Evolutionary conservation across 768 basidiomycete genomes (phyloP), one percentile per base, ranked within the genome.

Genomic region (Tylopilus rubrobrunneus): DNA sequence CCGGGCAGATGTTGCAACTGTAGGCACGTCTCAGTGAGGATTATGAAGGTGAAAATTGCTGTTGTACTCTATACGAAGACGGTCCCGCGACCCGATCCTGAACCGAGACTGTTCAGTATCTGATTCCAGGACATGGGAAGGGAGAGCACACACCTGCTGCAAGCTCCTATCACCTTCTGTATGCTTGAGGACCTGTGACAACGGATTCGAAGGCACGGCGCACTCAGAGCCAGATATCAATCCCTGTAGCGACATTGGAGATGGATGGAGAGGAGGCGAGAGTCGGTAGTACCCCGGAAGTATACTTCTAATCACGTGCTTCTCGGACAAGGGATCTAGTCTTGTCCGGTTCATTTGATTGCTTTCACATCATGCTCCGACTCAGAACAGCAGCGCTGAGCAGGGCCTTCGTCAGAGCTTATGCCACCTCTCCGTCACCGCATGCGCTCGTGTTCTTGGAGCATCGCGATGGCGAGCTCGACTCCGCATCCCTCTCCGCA

Each of bases 221-320:
- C 94, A 97, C 73, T 98, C 96, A 42, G 92, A 81, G 53, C 92
- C 94, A 54, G 91, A 92, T 56, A 93, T 81, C 39, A 93, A 75
- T 52, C 85, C 78, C 74, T 88, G 86, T 51, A 91, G 76, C 23
- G 88, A 87, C 87, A 89, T 89, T 56, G 29, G 41, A 6, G 3
- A 34, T 14, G 23, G 14, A 36, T 5, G 41, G 10, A 8, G 31
- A 45, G 12, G 28, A 40, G n/a, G 39, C 33, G 10, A 33, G 19
- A 19, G 19, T 19, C 5, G 5, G 25, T 25, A 25, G 25, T 25
- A 25, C 25, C 4, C 25, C n/a, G n/a, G n/a, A 23, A 17, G 36
- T 15, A n/a, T n/a, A 17, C 15, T 7, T 11, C 33, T 12, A 34
- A 56, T 65, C 63, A 65, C 63, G 65, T 65, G 63, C 27, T 12